These are phyloP conservation scores for Pseudogymnoascus sp. DNA, from an alignment of 2,329 filamentous ascomycete genomes.

Conservation along the genomic window DNA sequence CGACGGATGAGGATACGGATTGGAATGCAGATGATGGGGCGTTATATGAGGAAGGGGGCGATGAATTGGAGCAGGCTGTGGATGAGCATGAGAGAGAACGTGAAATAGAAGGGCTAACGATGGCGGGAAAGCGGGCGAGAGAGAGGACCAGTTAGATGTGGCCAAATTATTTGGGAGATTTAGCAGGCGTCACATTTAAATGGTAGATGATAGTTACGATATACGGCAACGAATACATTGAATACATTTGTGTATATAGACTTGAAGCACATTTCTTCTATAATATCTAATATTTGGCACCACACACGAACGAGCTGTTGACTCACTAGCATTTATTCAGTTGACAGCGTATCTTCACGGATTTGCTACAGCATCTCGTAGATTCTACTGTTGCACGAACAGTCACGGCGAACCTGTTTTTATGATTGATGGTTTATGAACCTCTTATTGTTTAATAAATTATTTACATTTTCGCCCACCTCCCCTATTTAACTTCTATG, in stretches of 20 bases:
- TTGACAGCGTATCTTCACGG: background rate
- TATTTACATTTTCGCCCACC: background rate
- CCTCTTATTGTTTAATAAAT: background rate
- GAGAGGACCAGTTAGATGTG: background rate
- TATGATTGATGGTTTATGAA: background rate
- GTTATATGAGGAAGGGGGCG: background rate
- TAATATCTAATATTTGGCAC: background rate
- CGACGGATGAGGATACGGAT: slow-evolving; percentile 10
- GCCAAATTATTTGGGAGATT: background rate
- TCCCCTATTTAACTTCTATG: background rate
- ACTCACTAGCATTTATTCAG: background rate
- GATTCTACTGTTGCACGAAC: background rate
- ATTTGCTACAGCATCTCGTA: background rate
- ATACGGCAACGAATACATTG: slow-evolving; percentile 1
- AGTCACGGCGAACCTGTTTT: background rate
- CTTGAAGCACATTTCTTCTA: background rate
- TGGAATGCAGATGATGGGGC: background rate
- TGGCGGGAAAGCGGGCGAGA: background rate
- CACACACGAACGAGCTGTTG: background rate
- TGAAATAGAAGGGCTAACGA: background rate
- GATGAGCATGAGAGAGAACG: background rate
- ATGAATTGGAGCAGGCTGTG: background rate
- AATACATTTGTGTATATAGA: background rate
- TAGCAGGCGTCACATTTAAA: background rate
- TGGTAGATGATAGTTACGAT: background rate